Conservation (phyloP, 805 yeast genomes). For the Candida wancherniae region DNA sequence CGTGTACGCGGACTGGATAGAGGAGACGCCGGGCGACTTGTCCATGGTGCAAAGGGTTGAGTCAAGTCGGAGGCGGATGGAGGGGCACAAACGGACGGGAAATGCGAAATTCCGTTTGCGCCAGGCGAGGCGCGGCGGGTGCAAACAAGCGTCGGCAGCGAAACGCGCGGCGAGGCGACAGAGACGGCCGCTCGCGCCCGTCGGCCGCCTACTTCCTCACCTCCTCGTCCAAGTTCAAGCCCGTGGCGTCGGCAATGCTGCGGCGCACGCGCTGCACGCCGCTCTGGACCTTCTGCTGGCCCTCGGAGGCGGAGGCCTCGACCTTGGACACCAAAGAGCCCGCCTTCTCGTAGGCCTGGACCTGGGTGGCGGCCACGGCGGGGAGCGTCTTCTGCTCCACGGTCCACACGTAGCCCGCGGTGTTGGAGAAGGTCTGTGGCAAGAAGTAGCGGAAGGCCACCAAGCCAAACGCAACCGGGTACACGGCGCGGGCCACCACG, state of each 20-base stretch:
- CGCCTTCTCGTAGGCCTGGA: constrained; percentile 33
- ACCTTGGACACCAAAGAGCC: constrained; percentile 38
- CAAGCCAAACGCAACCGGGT: constrained; percentile 59
- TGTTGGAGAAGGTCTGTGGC: constrained; percentile 67
- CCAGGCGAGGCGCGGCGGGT: too few relatives aligned
- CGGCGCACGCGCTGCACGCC: constrained; percentile 38
- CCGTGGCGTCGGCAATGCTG: constrained; percentile 53
- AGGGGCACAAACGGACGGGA: background rate
- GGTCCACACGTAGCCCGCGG: constrained; percentile 52
- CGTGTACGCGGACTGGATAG: constrained; percentile 9
- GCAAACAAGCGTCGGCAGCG: too few relatives aligned
- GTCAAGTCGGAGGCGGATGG: too few relatives aligned
- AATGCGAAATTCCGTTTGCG: too few relatives aligned
- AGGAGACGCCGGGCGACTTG: constrained; percentile 5
- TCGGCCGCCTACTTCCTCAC: constrained; percentile 43
- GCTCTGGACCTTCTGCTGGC: constrained; percentile 33
- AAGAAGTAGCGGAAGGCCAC: constrained; percentile 64
- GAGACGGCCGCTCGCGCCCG: too few relatives aligned
- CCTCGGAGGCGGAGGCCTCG: constrained; percentile 37
- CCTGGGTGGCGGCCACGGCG: constrained; percentile 58
- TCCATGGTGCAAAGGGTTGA: too few relatives aligned
- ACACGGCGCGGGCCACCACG: constrained; percentile 45
- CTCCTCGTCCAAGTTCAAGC: constrained; percentile 61
- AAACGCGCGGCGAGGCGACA: too few relatives aligned
- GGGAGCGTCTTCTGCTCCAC: constrained; percentile 61